Conservation (phyloP, 352 stramenopile species). For the Phytophthora sojae region DNA sequence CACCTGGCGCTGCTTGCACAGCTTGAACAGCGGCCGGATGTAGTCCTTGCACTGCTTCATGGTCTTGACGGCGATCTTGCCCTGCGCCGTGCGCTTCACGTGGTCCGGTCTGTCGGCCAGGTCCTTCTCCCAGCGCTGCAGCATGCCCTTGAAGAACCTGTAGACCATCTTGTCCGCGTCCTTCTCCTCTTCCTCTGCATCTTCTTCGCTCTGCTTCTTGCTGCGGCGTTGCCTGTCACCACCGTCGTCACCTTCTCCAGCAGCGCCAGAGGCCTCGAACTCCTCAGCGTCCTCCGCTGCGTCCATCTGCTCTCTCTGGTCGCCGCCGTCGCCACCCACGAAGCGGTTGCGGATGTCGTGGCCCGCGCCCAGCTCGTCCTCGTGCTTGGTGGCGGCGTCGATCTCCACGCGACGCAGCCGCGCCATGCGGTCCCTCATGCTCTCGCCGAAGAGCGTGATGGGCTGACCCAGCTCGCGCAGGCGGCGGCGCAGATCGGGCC, state of each 20-base stretch:
- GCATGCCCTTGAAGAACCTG: constrained; percentile 94
- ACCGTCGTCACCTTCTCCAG: background rate
- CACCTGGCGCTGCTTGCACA: constrained; percentile 94
- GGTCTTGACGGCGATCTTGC: constrained; percentile 96
- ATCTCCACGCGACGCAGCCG: constrained; percentile 77
- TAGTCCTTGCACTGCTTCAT: constrained; percentile 99
- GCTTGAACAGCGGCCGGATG: constrained; percentile 97
- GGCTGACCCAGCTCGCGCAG: constrained; percentile 85
- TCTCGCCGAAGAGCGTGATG: constrained; percentile 92
- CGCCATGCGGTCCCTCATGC: constrained; percentile 57
- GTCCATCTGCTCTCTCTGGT: constrained; percentile 46
- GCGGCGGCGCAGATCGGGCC: constrained; percentile 78
- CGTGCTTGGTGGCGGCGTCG: constrained; percentile 64
- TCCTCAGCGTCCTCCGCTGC: constrained; percentile 42
- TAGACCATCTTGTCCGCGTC: constrained; percentile 82
- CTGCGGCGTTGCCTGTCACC: constrained; percentile 10
- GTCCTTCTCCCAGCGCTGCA: constrained; percentile 95
- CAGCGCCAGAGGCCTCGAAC: constrained; percentile 15
- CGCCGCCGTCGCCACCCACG: constrained; percentile 47
- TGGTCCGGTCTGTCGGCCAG: constrained; percentile 87
- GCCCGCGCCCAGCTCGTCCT: constrained; percentile 75
- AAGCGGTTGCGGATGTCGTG: constrained; percentile 87
- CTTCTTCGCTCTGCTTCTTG: constrained; percentile 18
- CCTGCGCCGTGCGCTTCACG: constrained; percentile 91
- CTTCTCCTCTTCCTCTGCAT: constrained; percentile 51